Base-by-base conservation (phyloP, 805 yeast genomes). In the Cyberlindnera suaveolens region DNA sequence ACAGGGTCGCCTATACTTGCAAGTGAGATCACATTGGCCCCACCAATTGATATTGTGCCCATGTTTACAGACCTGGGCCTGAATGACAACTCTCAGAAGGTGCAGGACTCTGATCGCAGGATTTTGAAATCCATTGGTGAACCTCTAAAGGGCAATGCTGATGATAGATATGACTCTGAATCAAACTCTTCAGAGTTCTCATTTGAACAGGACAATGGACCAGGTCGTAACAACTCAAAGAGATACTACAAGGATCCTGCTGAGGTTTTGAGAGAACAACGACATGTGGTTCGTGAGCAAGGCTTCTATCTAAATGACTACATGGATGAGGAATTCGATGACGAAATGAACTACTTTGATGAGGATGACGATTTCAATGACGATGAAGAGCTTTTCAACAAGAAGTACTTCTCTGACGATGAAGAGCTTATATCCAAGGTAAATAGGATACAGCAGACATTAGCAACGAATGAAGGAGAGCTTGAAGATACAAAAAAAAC, bases 211-310 rank as follows among this genome's bases (percentile, higher is more conserved):
- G 70, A 67, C 15, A 62, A 59, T 1, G 50, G 61, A 7, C 67
- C 73, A n/a, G 78, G 77, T 3, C 63, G 83, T 46, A 75, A 76
- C 42, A 63, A 74, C 1, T 77, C 82, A 0, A 68, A 73, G 18
- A 71, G 74, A 45, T 77, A 77, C 54, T 77, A 78, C 54, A 73
- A 73, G 41, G 52, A 56, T 4, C 51, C 49, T 4, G 39, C 43
- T 5, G 56, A 63, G 37, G 46, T 50, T 1, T 46, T 49, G 3
- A 35, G 38, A 7, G 50, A 48, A 6, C 44, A 46, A 15, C 34
- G 36, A 7, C 42, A 40, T 1, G 41, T 56, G 3, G 62, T 54
- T 17, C 60, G 62, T 3, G 49, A 50, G 13, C 59, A 54, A 13
- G 64, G 64, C 10, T 60, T 64, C 26, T 70, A 70, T 33, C 50